These are phyloP conservation scores for Kluyveromyces sp. DNA, from an alignment of 1,139 yeast genomes.

Conservation along the genomic window DNA sequence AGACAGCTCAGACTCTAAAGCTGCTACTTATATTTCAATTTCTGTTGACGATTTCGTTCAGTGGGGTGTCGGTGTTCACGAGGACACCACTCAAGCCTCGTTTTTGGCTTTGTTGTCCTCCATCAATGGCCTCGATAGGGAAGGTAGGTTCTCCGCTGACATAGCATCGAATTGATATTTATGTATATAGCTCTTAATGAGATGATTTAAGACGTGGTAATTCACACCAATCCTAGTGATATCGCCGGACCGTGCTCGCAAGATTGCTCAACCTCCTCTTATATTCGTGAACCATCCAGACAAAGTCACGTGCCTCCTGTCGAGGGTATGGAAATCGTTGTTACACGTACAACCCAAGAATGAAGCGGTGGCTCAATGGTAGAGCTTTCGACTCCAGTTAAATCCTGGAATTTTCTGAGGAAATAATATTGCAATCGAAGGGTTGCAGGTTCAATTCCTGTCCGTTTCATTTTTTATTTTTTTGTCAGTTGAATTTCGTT, in stretches of 20 bases:
- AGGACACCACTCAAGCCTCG: constrained; percentile 72
- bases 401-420: constrained; percentile 15
- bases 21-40: constrained; percentile 61
- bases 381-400: constrained; percentile 77
- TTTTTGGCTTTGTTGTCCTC: constrained; percentile 63
- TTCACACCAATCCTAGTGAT: background rate
- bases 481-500: no score
- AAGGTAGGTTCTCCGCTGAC: background rate
- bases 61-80: constrained; percentile 81
- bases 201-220: background rate
- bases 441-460: constrained; percentile 76
- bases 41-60: constrained; percentile 33
- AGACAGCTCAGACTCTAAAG: constrained; percentile 57
- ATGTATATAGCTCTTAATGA: background rate
- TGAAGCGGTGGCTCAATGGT: constrained; percentile 81
- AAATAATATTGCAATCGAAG: constrained; percentile 45
- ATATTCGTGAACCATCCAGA: no score
- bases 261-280: no score
- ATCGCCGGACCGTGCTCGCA: no score
- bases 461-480: constrained; percentile 47
- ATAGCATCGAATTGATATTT: background rate
- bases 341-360: constrained; percentile 13
- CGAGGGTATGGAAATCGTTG: no score
- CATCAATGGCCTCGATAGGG: constrained; percentile 35
- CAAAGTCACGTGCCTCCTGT: background rate